A percentile compares a stretch with the other conserved stretches of the same genome.
phyloP scores from a whole-genome alignment of 331 rosid genomes.

The Phaseolus coccineus region DNA sequence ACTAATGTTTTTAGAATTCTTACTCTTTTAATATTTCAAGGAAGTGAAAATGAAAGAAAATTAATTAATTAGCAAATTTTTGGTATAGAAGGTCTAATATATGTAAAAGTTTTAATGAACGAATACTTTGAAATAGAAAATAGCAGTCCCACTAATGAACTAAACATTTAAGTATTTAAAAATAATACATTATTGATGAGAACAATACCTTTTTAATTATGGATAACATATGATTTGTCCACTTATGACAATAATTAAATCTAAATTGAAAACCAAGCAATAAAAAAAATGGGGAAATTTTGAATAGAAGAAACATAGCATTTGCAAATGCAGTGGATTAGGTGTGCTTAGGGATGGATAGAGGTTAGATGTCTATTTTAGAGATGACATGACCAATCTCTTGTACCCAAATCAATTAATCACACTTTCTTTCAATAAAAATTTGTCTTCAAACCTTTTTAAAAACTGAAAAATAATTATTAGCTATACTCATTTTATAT shows the following conservation, averaged over 20 bases:
- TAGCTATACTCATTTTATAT: neutral
- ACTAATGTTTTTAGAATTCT: too few relatives aligned
- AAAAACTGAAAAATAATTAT: neutral
- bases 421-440: neutral
- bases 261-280: neutral
- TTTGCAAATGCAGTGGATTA: slow-evolving; percentile 13
- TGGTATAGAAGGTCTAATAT: too few relatives aligned
- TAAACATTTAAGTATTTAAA: neutral
- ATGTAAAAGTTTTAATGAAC: too few relatives aligned
- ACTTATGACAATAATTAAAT: neutral
- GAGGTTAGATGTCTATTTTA: slow-evolving; percentile 11
- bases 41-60: too few relatives aligned
- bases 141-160: neutral
- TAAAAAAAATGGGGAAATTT: neutral
- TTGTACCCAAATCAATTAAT: slow-evolving; percentile 11
- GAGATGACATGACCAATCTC: slow-evolving; percentile 3
- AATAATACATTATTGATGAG: neutral
- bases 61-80: too few relatives aligned
- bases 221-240: neutral
- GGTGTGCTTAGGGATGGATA: neutral
- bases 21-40: too few relatives aligned
- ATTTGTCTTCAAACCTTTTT: neutral
- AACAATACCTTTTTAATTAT: neutral
- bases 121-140: too few relatives aligned
- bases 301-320: slow-evolving; percentile 30